A percentile compares a stretch with the other conserved stretches of the same genome.
These are phyloP conservation scores for Cercophora scortea DNA, from an alignment of 495 filamentous ascomycete genomes.

Conservation along the genomic window DNA sequence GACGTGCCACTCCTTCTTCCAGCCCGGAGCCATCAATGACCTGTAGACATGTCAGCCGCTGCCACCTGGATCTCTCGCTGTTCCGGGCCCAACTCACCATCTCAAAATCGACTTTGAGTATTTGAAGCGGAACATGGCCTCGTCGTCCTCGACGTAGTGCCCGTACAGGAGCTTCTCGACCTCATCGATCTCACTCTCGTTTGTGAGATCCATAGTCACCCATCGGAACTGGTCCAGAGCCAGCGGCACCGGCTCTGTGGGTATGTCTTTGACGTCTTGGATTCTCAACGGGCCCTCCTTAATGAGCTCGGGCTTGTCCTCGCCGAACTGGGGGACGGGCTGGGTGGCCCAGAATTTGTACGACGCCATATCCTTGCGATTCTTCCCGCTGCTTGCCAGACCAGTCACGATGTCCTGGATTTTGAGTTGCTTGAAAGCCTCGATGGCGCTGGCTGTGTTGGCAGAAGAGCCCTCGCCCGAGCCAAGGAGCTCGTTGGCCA, in stretches of 20 bases:
- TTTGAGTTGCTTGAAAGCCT: conserved; percentile 63
- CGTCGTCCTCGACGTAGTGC: conserved; percentile 94
- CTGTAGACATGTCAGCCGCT: conserved; percentile 35
- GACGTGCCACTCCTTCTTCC: conserved; percentile 91
- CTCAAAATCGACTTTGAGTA: conserved; percentile 83
- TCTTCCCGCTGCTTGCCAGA: conserved; percentile 66
- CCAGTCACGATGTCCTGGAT: conserved; percentile 78
- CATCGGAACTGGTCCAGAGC: conserved; percentile 77
- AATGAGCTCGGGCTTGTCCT: conserved; percentile 30
- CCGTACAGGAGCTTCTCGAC: conserved; percentile 81
- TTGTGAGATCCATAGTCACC: conserved; percentile 79
- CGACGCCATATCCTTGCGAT: conserved; percentile 87
- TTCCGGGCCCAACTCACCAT: conserved; percentile 50
- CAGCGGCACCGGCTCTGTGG: conserved; percentile 58
- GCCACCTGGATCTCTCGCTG: not conserved
- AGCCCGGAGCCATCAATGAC: conserved; percentile 92
- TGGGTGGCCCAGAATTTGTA: conserved; percentile 99
- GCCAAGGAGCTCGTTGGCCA: conserved; percentile 45
- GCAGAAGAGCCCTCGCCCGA: conserved; percentile 16
- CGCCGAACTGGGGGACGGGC: conserved; percentile 78
- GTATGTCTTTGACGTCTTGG: conserved; percentile 67
- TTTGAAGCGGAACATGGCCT: conserved; percentile 94
- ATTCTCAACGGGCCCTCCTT: conserved; percentile 49
- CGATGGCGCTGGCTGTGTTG: conserved; percentile 31
- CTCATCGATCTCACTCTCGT: conserved; percentile 56